phyloP scores from a whole-genome alignment of 2,329 filamentous ascomycete species.

The Lecanosticta acicola region DNA sequence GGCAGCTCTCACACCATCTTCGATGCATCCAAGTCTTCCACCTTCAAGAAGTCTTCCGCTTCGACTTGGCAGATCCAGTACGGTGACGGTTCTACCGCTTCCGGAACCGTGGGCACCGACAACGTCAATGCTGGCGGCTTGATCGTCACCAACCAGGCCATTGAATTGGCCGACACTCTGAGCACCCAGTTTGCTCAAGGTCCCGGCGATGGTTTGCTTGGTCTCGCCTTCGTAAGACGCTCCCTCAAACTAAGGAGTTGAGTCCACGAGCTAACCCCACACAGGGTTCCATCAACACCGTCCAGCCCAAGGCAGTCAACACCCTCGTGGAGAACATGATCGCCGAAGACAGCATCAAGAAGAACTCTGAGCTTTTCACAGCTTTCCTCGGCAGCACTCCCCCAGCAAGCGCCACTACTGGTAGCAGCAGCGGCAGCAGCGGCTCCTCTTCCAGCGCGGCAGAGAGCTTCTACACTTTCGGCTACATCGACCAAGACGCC shows the following conservation, averaged over 20 bases:
- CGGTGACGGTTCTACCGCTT: constrained; percentile 61
- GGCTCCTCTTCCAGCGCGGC: constrained; percentile 4
- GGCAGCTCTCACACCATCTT: constrained; percentile 48
- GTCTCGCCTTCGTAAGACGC: constrained; percentile 60
- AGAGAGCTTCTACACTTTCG: constrained; percentile 62
- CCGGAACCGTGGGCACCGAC: constrained; percentile 62
- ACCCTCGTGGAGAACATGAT: constrained; percentile 68
- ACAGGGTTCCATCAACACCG: constrained; percentile 30
- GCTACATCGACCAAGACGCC: constrained; percentile 60
- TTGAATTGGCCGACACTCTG: constrained; percentile 58
- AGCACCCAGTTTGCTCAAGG: constrained; percentile 53
- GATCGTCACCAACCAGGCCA: constrained; percentile 55
- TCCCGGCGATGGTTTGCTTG: constrained; percentile 59
- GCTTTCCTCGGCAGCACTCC: constrained; percentile 55
- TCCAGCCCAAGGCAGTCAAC: constrained; percentile 46
- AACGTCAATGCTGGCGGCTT: constrained; percentile 57
- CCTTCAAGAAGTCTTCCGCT: constrained; percentile 49
- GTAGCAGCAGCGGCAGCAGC: not conserved
- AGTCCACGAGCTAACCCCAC: too few species aligned
- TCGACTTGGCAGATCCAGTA: constrained; percentile 61
- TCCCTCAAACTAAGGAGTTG: too few species aligned
- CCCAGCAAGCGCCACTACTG: constrained; percentile 33
- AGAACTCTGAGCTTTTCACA: constrained; percentile 56
- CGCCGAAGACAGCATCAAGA: constrained; percentile 48
- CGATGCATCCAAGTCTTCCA: constrained; percentile 55